Evolutionary conservation across 148 eudicot species (phyloP).

Genomic region (Cornus kousa): DNA sequence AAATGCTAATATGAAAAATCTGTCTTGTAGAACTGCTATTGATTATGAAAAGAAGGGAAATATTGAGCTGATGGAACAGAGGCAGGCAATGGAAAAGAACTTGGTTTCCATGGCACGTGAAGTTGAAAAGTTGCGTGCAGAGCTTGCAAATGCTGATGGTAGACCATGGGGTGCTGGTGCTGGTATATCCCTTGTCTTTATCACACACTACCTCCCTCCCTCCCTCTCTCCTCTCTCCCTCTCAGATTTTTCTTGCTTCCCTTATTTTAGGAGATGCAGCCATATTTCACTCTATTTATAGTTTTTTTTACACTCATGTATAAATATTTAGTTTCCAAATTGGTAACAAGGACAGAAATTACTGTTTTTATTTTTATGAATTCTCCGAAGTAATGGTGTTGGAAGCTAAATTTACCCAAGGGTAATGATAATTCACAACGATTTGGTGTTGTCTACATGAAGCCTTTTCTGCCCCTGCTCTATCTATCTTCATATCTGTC

Average conservation of each 20-base stretch:
- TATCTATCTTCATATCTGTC: too few relatives aligned
- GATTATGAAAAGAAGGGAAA: slow-evolving; percentile 91
- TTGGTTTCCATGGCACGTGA: slow-evolving; percentile 93
- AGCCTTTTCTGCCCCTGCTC: too few relatives aligned
- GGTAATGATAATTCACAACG: too few relatives aligned
- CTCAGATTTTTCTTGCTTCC: not conserved
- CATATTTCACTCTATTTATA: not conserved
- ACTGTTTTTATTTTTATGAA: too few relatives aligned
- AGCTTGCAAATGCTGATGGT: slow-evolving; percentile 51
- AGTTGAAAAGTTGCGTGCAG: slow-evolving; percentile 87
- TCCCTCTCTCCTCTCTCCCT: not conserved
- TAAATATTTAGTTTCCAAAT: not conserved
- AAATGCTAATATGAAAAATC: not conserved
- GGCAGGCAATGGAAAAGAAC: slow-evolving; percentile 84
- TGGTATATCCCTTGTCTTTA: slow-evolving; percentile 42
- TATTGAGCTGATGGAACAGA: slow-evolving; percentile 81
- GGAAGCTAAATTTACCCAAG: too few relatives aligned
- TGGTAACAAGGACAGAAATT: not conserved
- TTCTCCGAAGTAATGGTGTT: not conserved
- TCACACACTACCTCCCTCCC: too few relatives aligned
- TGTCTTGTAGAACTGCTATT: slow-evolving; percentile 57
- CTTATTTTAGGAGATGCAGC: too few relatives aligned
- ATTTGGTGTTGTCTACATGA: too few relatives aligned
- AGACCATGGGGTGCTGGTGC: slow-evolving; percentile 86
- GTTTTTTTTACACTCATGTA: not conserved